Evolutionary conservation across 306 rosid species (phyloP).

Genomic region (Hippophae gyantsensis): DNA sequence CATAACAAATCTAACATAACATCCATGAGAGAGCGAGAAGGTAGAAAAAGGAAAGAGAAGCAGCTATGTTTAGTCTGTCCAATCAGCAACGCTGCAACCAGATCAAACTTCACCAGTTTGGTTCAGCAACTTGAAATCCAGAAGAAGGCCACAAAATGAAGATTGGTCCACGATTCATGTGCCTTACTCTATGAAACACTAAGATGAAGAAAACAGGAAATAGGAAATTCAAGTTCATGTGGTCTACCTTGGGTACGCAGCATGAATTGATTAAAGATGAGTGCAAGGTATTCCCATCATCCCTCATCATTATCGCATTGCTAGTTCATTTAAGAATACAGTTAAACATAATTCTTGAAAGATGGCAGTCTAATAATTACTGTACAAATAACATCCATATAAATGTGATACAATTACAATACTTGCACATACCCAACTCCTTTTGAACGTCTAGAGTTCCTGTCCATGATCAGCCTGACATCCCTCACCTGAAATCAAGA

Average conservation of each 20-base stretch:
- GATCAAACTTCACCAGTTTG: slow-evolving; percentile 12
- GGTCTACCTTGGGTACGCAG: slow-evolving; percentile 85
- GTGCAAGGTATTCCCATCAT: slow-evolving; percentile 96
- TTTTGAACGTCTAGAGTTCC: slow-evolving; percentile 96
- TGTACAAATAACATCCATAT: slow-evolving; percentile 37
- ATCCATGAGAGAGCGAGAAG: background rate
- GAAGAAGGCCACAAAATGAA: slow-evolving; percentile 24
- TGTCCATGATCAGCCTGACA: slow-evolving; percentile 97
- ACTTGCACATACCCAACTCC: slow-evolving; percentile 93
- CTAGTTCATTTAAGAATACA: slow-evolving; percentile 98
- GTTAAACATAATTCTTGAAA: slow-evolving; percentile 67
- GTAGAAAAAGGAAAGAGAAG: background rate
- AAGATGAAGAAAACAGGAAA: slow-evolving; percentile 43
- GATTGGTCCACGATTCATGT: slow-evolving; percentile 16
- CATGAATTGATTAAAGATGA: slow-evolving; percentile 97
- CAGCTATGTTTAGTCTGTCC: background rate
- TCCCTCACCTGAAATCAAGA: slow-evolving; percentile 72
- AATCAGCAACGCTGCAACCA: background rate
- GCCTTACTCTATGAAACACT: slow-evolving; percentile 31
- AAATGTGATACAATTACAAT: slow-evolving; percentile 13
- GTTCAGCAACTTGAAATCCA: slow-evolving; percentile 16
- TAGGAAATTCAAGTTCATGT: slow-evolving; percentile 58
- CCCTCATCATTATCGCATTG: slow-evolving; percentile 98
- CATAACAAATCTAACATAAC: background rate
- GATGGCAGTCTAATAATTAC: slow-evolving; percentile 35